Percentiles rank a stretch among this genome's conserved stretches.
phyloP scores from a whole-genome alignment of 1,139 yeast species.

The Nakaseomyces kungkrabaensis region DNA sequence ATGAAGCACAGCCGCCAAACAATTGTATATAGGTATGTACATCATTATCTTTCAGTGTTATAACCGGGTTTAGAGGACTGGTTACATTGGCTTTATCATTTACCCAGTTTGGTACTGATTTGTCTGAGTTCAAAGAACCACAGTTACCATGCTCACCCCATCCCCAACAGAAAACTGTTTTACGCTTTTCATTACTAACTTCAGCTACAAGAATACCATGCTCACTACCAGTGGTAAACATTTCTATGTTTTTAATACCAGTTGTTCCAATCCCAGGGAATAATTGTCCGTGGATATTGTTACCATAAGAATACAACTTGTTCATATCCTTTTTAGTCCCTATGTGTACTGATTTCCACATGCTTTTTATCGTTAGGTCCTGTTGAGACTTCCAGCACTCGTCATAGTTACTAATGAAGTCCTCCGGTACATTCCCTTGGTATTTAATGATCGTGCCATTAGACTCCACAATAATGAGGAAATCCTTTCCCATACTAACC shows the following conservation, averaged over 20 bases:
- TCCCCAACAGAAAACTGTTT: conserved; percentile 59
- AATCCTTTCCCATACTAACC: conserved; percentile 27
- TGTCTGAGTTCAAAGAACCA: conserved; percentile 34
- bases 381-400: conserved; percentile 44
- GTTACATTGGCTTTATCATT: conserved; percentile 20
- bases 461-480: conserved; percentile 11
- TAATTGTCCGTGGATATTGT: conserved; percentile 66
- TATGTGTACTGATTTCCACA: conserved; percentile 79
- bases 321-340: conserved; percentile 11
- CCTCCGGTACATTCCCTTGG: conserved; percentile 25
- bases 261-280: conserved; percentile 25
- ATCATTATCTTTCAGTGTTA: neutral
- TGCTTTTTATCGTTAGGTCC: conserved; percentile 33
- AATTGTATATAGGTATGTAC: conserved; percentile 5
- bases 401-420: conserved; percentile 7
- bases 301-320: conserved; percentile 48
- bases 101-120: conserved; percentile 2
- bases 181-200: neutral
- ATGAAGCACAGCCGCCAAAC: conserved; percentile 29
- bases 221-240: conserved; percentile 65
- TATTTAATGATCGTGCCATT: conserved; percentile 19
- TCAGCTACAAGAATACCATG: conserved; percentile 50
- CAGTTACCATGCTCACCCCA: conserved; percentile 99
- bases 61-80: conserved; percentile 13
- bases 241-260: conserved; percentile 1